Base-by-base conservation (phyloP, 805 yeast genomes). In the Komagataella phaffii region DNA sequence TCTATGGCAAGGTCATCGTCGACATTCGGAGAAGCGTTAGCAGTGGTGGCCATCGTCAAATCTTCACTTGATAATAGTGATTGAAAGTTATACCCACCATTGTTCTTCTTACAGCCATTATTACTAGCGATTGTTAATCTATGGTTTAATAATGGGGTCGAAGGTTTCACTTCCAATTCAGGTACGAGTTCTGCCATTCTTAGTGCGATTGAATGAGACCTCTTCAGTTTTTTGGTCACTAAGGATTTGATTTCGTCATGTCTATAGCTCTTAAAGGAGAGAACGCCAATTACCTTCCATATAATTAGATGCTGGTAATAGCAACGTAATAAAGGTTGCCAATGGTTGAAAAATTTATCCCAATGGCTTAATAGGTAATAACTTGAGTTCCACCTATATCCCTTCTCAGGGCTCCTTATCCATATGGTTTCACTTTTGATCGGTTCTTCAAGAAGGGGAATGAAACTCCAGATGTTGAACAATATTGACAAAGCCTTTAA, bases 251-350 rank as follows among this genome's bases (percentile, higher is more conserved):
- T 12, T 24, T 18, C 47, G 23, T 45, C 47, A 30, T 30, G 40
- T 10, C 40, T 30, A 10, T 30, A 30, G 14, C 40, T 30, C 2
- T 30, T 30, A 6, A 30, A 30, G n/a, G 40, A 30, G 40, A 30
- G 40, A 1, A 30, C 40, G 21, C 54, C 82, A 69, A 61, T 68
- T 63, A 47, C 64, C 55, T 87, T 75, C 85, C 91, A 88, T 49
- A 86, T 72, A 17, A 88, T 53, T 19, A 88, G 69, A 45, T 89
- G 70, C 49, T 77, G 70, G 62, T 81, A 88, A 59, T 81, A 85
- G 3, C 84, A 75, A 44, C 96, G 70, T 21, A 86, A 81, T 17
- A 87, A 64, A 3, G 95, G 89, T 59, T 81, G 77, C 88, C 95
- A 88, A 64, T 88, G 95, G 44, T 81, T 75, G 59, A 88, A 80